phyloP scores from a whole-genome alignment of 78 protist genomes.

The Dictyostelium purpureum region DNA sequence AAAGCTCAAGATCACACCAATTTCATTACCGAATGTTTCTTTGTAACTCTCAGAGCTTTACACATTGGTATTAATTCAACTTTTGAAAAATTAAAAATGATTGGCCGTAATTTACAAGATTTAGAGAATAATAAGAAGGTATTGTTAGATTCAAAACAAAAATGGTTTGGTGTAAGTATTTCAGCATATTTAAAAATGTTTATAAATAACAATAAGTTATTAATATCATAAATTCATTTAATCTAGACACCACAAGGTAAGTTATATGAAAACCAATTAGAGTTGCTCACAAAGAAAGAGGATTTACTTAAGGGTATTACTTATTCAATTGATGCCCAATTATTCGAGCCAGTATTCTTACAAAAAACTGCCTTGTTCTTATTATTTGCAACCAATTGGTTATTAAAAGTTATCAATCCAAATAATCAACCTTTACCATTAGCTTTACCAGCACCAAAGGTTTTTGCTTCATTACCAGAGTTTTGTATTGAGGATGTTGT shows the following conservation, averaged over 20 bases:
- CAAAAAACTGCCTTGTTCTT: constrained; percentile 29
- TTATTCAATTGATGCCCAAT: constrained; percentile 30
- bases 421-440: constrained; percentile 5
- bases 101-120: constrained; percentile 6
- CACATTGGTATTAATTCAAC: constrained; percentile 46
- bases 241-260: constrained; percentile 64
- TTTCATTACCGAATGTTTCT: constrained; percentile 76
- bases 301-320: constrained; percentile 26
- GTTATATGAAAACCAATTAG: constrained; percentile 13
- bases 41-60: constrained; percentile 42
- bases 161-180: constrained; percentile 28
- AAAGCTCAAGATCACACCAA: background rate
- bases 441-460: constrained; percentile 21
- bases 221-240: background rate
- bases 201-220: background rate
- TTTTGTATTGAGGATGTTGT: constrained; percentile 78
- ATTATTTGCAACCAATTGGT: constrained; percentile 49
- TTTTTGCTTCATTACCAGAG: constrained; percentile 75
- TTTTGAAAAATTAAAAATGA: background rate
- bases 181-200: background rate
- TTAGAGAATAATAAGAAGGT: constrained; percentile 1
- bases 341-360: constrained; percentile 49
- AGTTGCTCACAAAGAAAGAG: constrained; percentile 10
- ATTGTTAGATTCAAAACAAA: background rate
- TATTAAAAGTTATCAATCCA: constrained; percentile 47